phyloP scores from a whole-genome alignment of 352 stramenopile species.

The Globisporangium nodosum region DNA sequence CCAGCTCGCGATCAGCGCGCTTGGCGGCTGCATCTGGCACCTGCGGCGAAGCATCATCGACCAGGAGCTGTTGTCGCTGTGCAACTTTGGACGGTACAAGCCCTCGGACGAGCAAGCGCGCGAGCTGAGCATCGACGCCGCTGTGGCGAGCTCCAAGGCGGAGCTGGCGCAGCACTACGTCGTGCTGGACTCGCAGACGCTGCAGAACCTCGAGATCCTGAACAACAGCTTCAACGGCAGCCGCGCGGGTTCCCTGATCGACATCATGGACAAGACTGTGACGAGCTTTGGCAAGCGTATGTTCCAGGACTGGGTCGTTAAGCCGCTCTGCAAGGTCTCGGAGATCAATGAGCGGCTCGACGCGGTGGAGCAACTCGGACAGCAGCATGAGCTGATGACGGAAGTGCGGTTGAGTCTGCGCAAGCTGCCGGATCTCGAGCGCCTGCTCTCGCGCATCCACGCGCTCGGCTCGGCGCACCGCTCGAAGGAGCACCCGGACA shows the following conservation, averaged over 20 bases:
- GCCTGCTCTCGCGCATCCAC: slow-evolving; percentile 95
- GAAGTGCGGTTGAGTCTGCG: slow-evolving; percentile 83
- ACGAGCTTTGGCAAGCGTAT: slow-evolving; percentile 94
- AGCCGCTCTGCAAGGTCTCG: slow-evolving; percentile 91
- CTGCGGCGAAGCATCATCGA: slow-evolving; percentile 78
- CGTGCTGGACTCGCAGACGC: slow-evolving; percentile 94
- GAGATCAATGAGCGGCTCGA: slow-evolving; percentile 96
- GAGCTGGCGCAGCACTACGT: slow-evolving; percentile 86
- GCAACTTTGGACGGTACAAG: slow-evolving; percentile 77
- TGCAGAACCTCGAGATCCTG: slow-evolving; percentile 96
- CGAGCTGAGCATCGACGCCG: neutral
- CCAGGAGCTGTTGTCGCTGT: slow-evolving; percentile 70
- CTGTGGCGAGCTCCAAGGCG: slow-evolving; percentile 22
- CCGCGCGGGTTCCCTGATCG: slow-evolving; percentile 89
- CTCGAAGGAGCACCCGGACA: slow-evolving; percentile 90
- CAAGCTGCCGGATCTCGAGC: slow-evolving; percentile 95
- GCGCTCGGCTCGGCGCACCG: slow-evolving; percentile 89
- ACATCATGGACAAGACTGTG: slow-evolving; percentile 86
- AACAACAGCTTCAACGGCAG: slow-evolving; percentile 89
- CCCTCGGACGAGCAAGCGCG: slow-evolving; percentile 62
- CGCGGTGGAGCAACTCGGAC: slow-evolving; percentile 94
- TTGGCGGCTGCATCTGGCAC: slow-evolving; percentile 79
- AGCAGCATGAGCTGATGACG: slow-evolving; percentile 58
- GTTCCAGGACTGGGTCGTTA: slow-evolving; percentile 96
- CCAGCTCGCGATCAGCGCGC: slow-evolving; percentile 56